Percentiles rank a stretch among this genome's conserved stretches.
phyloP scores from a whole-genome alignment of 2,329 filamentous ascomycete species.

The Colletotrichum sp. region DNA sequence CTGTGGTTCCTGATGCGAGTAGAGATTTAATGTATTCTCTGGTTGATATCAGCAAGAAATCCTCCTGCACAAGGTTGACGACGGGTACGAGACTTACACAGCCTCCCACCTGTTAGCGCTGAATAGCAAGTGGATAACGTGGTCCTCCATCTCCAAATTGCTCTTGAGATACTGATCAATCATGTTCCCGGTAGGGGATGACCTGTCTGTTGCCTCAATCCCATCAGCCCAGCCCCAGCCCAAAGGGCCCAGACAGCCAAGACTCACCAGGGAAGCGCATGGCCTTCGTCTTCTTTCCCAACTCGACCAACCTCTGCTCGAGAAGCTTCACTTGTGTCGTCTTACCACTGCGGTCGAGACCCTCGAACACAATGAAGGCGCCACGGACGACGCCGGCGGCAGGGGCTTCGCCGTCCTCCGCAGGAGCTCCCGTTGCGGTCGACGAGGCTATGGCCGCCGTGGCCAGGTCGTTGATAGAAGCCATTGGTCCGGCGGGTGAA shows the following conservation, averaged over 20 bases:
- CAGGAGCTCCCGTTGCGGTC: conserved; percentile 20
- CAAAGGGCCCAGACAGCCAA: background rate
- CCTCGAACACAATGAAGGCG: conserved; percentile 83
- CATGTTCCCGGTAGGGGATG: conserved; percentile 83
- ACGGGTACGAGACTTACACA: conserved; percentile 41
- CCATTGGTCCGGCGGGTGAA: conserved; percentile 30
- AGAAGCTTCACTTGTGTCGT: conserved; percentile 84
- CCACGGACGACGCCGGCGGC: conserved; percentile 53
- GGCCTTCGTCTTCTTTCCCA: conserved; percentile 52
- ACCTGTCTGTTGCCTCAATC: conserved; percentile 62
- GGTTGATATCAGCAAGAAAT: background rate
- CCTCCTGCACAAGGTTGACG: background rate
- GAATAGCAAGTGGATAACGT: conserved; percentile 88
- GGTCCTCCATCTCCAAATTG: conserved; percentile 77
- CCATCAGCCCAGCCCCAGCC: background rate
- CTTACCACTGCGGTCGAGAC: conserved; percentile 89
- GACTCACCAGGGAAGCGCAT: conserved; percentile 61
- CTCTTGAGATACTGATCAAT: conserved; percentile 84
- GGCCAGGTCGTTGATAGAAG: conserved; percentile 55
- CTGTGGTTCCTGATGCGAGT: conserved; percentile 69
- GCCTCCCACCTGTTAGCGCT: conserved; percentile 90
- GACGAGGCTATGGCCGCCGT: conserved; percentile 50
- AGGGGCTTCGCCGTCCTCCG: background rate
- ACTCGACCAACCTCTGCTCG: conserved; percentile 54
- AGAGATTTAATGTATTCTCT: conserved; percentile 57